Conservation (phyloP, 2,329 filamentous ascomycete genomes). For the Arthrobotrys sinensis region DNA sequence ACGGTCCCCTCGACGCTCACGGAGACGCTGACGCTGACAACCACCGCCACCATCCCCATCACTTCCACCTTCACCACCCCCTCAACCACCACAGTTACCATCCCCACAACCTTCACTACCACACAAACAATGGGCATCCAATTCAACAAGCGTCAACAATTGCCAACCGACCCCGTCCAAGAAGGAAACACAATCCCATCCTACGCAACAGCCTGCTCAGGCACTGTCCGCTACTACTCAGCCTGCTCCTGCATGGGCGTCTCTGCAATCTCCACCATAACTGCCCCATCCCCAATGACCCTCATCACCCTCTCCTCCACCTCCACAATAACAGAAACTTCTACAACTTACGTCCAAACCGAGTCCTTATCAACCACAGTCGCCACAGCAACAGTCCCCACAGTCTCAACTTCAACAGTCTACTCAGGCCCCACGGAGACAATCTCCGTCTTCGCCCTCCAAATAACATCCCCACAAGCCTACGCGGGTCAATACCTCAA, state of each 20-base stretch:
- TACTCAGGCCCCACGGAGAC: conserved; percentile 26
- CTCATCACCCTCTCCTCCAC: no score
- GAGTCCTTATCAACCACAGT: conserved; percentile 11
- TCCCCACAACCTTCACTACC: conserved; percentile 21
- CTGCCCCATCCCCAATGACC: conserved; percentile 12
- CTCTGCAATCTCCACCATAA: conserved; percentile 27
- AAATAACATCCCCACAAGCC: conserved; percentile 16
- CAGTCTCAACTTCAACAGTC: conserved; percentile 10
- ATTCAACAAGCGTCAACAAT: conserved; percentile 22
- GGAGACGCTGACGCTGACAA: not conserved
- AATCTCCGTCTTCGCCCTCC: conserved; percentile 24
- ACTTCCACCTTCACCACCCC: not conserved
- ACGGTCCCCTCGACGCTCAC: not conserved
- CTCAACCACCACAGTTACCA: conserved; percentile 14
- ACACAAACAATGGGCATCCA: conserved; percentile 9
- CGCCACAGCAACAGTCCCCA: conserved; percentile 1
- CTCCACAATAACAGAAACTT: conserved; percentile 1
- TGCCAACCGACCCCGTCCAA: not conserved
- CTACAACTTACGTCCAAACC: conserved; percentile 1
- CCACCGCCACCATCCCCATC: not conserved
- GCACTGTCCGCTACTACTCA: conserved; percentile 29
- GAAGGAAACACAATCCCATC: conserved; percentile 24
- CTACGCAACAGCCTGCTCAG: conserved; percentile 38
- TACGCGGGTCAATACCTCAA: conserved; percentile 30
- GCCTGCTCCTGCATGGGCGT: conserved; percentile 49